A percentile compares a stretch with the other conserved stretches of the same genome.
phyloP scores from a whole-genome alignment of 2,329 filamentous ascomycete genomes.

The Fusarium citri region DNA sequence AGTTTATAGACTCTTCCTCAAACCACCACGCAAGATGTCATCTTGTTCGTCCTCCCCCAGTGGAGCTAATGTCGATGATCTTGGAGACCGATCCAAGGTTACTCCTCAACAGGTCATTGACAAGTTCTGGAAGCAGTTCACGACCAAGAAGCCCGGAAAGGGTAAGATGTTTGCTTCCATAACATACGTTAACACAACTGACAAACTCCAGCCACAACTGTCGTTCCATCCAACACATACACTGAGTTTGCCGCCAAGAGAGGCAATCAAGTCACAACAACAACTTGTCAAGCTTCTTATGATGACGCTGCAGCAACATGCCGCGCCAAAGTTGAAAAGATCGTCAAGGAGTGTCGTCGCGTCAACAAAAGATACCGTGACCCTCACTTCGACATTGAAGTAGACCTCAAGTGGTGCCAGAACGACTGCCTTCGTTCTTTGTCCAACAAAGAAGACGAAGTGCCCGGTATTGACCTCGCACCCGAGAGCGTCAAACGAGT shows the following conservation, averaged over 20 bases:
- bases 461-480: conserved; percentile 50
- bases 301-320: conserved; percentile 78
- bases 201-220: conserved; percentile 65
- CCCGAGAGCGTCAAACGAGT: conserved; percentile 75
- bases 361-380: conserved; percentile 89
- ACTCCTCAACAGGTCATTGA: conserved; percentile 76
- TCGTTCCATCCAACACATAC: conserved; percentile 76
- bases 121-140: conserved; percentile 80
- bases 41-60: conserved; percentile 24
- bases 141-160: conserved; percentile 76
- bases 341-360: conserved; percentile 74
- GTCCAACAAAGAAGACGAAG: conserved; percentile 47
- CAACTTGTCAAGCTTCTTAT: conserved; percentile 74
- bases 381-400: conserved; percentile 86
- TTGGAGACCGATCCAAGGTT: conserved; percentile 54
- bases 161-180: conserved; percentile 53
- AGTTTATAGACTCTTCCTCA: not conserved
- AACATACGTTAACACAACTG: not conserved
- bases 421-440: conserved; percentile 63
- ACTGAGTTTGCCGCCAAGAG: conserved; percentile 69
- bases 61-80: conserved; percentile 3
- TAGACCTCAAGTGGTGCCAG: conserved; percentile 73
- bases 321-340: conserved; percentile 70
- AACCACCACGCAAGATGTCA: conserved; percentile 14
- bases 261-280: conserved; percentile 64